Conservation (phyloP, 768 basidiomycete species). For the Neoboletus magnificus region DNA sequence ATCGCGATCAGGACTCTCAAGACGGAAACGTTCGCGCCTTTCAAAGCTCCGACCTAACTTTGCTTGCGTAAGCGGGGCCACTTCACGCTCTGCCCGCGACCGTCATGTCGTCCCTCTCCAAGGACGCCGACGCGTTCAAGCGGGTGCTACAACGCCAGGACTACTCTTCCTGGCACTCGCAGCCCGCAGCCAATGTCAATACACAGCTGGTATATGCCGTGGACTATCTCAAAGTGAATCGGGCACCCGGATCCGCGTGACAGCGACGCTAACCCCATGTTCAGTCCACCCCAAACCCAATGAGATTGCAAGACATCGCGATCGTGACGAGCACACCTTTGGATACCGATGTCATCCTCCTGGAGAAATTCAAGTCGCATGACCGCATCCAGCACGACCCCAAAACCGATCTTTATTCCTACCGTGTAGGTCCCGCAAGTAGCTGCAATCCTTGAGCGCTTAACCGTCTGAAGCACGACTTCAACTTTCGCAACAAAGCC, state of each 20-base stretch:
- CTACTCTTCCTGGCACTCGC: slow-evolving; percentile 79
- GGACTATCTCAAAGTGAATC: slow-evolving; percentile 68
- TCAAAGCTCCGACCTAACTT: slow-evolving; percentile 26
- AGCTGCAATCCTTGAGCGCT: background rate
- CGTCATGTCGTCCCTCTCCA: slow-evolving; percentile 64
- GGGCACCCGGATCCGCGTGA: slow-evolving; percentile 1
- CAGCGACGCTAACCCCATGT: slow-evolving; percentile 7
- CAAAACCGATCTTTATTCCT: slow-evolving; percentile 82
- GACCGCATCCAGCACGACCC: slow-evolving; percentile 77
- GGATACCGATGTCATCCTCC: slow-evolving; percentile 62
- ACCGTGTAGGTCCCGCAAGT: slow-evolving; percentile 55
- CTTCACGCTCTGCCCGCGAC: background rate
- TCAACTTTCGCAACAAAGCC: slow-evolving; percentile 79
- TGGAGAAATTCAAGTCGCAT: slow-evolving; percentile 80
- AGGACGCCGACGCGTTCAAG: slow-evolving; percentile 72
- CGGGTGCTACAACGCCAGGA: slow-evolving; percentile 60
- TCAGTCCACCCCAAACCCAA: slow-evolving; percentile 70
- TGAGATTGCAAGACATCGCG: slow-evolving; percentile 85
- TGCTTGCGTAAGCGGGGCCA: slow-evolving; percentile 21
- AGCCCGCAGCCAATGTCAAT: slow-evolving; percentile 82
- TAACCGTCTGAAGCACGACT: slow-evolving; percentile 63
- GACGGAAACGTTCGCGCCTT: background rate
- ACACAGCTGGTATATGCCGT: slow-evolving; percentile 87
- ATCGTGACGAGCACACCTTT: slow-evolving; percentile 77
- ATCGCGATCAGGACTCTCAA: slow-evolving; percentile 21